Base-by-base conservation (phyloP, 192 early-diverging fungal genomes). In the Podila minutissima region DNA sequence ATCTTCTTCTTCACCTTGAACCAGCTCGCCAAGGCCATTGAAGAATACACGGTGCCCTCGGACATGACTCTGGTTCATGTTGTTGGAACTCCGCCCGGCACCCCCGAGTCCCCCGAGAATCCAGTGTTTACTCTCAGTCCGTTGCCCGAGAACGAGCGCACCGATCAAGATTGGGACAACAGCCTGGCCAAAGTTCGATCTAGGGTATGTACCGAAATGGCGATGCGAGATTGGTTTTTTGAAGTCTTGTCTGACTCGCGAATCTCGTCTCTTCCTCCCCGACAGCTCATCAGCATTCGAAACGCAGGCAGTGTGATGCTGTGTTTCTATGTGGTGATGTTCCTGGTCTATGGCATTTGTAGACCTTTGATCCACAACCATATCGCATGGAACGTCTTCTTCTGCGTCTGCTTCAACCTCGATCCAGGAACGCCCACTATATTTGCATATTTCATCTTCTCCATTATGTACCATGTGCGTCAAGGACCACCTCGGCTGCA, bases 221-320 rank as follows among this genome's bases (percentile, higher is more conserved):
- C 41, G 41, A 17, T 3, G 12, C 31, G 20, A 31, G 60, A 35
- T 20, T 28, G 60, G 5, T 62, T 20, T 13, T 17, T 24, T 26
- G 4, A n/a, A 35, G n/a, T 37, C 38, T 17, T 33, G 24, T 62
- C 60, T 62, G 26, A 62, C 60, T 51, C 12, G 28, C n/a, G 31
- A 37, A 37, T 37, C 31, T 22, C 10, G 10, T 20, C 33, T 31
- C 63, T 59, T 41, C 13, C 26, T 50, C 24, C 10, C 46, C 4
- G 46, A 67, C 46, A 81, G 77, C 77, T 81, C 33, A 65, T 81
- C n/a, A 81, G 67, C 77, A 81, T 81, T 26, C 77, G 77, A 55
- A 81, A 81, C 41, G 71, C 67, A n/a, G 77, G 77, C 29, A 73
- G 71, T 2, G 26, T 66, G 11, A 73, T 81, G 77, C 62, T 81